These are phyloP conservation scores for Penicillium maclennaniae DNA, from an alignment of 495 filamentous ascomycete species.

Conservation along the genomic window DNA sequence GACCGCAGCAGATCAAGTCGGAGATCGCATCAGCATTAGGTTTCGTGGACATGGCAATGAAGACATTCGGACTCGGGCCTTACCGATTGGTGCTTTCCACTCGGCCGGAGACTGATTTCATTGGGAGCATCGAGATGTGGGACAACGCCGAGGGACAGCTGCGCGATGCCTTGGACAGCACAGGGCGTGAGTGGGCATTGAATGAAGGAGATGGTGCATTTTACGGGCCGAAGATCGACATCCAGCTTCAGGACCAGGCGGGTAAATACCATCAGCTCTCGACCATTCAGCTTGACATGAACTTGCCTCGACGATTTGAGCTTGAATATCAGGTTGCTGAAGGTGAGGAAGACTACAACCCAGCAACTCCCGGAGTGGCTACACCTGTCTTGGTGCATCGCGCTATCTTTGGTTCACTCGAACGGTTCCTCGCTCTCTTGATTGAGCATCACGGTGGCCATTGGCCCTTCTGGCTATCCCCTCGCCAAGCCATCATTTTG, in stretches of 20 bases:
- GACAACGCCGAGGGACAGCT: conserved; percentile 73
- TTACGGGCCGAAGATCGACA: conserved; percentile 94
- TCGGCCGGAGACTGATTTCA: conserved; percentile 68
- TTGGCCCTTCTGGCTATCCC: conserved; percentile 92
- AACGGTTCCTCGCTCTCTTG: conserved; percentile 80
- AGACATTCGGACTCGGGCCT: conserved; percentile 65
- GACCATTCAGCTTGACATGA: conserved; percentile 92
- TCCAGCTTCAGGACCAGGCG: conserved; percentile 75
- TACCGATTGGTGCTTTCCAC: conserved; percentile 81
- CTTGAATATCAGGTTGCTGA: conserved; percentile 62
- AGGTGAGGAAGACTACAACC: conserved; percentile 61
- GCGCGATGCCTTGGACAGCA: conserved; percentile 62
- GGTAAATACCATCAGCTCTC: conserved; percentile 91
- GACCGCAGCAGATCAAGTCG: conserved; percentile 71
- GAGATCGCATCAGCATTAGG: conserved; percentile 78
- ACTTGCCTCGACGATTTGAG: conserved; percentile 79
- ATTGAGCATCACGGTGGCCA: conserved; percentile 80
- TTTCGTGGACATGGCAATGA: conserved; percentile 77
- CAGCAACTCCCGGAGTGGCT: conserved; percentile 61
- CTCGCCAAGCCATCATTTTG: conserved; percentile 72
- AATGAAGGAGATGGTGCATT: conserved; percentile 88
- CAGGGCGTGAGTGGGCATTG: conserved; percentile 62
- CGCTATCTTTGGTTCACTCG: conserved; percentile 81
- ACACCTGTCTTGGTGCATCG: conserved; percentile 84
- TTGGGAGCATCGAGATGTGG: conserved; percentile 79